Conservation (phyloP, 306 rosid genomes). For the Inga oerstediana region DNA sequence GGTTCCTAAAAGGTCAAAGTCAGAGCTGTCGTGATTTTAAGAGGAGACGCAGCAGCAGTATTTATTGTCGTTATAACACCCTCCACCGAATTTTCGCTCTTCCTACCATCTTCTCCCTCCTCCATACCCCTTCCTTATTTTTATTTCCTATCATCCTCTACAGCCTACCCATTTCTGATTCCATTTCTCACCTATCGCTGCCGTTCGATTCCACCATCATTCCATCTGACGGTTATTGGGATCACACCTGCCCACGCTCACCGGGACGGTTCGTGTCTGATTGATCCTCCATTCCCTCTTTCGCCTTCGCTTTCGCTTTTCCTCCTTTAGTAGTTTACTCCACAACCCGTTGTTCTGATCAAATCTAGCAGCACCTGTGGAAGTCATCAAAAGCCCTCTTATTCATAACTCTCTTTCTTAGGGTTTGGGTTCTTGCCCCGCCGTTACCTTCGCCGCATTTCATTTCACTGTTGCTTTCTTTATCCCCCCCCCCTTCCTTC, state of each 20-base stretch:
- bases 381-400: constrained; percentile 56
- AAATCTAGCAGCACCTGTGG: constrained; percentile 31
- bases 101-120: not conserved
- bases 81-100: constrained; percentile 4
- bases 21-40: not conserved
- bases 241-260: constrained; percentile 22
- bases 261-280: not conserved
- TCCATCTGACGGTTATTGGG: not conserved
- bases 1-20: not conserved
- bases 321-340: constrained; percentile 6
- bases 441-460: not conserved
- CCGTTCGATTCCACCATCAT: not conserved
- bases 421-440: constrained; percentile 1
- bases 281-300: not conserved
- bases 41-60: not conserved
- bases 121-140: not conserved
- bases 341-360: constrained; percentile 38
- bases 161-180: too few relatives aligned
- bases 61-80: not conserved
- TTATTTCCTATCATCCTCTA: not conserved
- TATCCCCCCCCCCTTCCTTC: not conserved
- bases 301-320: constrained; percentile 20
- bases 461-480: not conserved
- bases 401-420: constrained; percentile 17
- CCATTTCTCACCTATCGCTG: not conserved